phyloP scores from a whole-genome alignment of 768 basidiomycete genomes.

The Cytidiella melzeri region DNA sequence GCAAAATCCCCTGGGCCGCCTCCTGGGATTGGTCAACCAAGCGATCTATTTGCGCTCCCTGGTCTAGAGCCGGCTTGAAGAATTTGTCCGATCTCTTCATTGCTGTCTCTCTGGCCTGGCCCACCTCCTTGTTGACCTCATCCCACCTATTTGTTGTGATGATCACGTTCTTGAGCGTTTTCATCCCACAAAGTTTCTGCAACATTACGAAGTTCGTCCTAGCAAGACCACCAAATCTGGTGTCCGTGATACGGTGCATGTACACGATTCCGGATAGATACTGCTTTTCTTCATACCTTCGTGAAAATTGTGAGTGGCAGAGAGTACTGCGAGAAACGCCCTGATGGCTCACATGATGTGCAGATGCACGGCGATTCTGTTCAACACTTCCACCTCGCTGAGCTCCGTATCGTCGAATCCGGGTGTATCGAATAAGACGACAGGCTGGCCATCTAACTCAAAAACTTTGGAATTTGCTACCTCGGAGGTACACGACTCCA shows the following conservation, averaged over 20 bases:
- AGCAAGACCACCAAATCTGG: conserved; percentile 16
- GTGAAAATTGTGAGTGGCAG: too few species aligned
- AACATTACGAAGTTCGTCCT: conserved; percentile 45
- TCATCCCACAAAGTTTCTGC: conserved; percentile 46
- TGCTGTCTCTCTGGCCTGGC: conserved; percentile 40
- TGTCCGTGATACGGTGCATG: conserved; percentile 20
- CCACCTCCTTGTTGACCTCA: conserved; percentile 32
- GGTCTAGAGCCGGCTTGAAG: conserved; percentile 46
- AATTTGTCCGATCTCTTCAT: conserved; percentile 36
- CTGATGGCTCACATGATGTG: too few species aligned
- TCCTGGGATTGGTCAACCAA: conserved; percentile 34
- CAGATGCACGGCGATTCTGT: conserved; percentile 6
- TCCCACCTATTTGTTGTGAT: conserved; percentile 56
- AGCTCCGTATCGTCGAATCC: conserved; percentile 18
- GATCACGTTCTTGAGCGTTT: conserved; percentile 41
- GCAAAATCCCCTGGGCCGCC: conserved; percentile 38
- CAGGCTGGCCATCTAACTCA: neutral
- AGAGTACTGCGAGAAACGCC: too few species aligned
- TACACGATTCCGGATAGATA: conserved; percentile 19
- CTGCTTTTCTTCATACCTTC: conserved; percentile 13
- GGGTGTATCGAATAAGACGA: conserved; percentile 14
- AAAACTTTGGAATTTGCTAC: conserved; percentile 2
- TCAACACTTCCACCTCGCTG: too few species aligned
- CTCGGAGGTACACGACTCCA: conserved; percentile 13
- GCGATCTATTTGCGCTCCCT: conserved; percentile 40